Percentiles rank a stretch among this genome's conserved stretches.
phyloP scores from a whole-genome alignment of 176 grass and related monocot species.

The Zoysia japonica region DNA sequence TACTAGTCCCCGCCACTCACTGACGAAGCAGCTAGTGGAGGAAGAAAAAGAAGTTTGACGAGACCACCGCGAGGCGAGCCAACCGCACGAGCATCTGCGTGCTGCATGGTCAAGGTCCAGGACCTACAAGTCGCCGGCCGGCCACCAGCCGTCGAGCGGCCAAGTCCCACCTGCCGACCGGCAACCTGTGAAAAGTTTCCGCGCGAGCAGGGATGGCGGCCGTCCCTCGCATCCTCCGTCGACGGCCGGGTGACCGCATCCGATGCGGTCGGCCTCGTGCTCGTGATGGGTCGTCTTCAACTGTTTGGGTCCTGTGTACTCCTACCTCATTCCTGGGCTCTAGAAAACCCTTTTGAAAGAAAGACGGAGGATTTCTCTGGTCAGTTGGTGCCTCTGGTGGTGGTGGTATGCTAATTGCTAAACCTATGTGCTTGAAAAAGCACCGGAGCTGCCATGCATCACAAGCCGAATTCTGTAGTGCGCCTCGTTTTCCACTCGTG shows the following conservation, averaged over 20 bases:
- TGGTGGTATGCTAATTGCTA: neutral
- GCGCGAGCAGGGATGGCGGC: no score
- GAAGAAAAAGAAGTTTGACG: slow-evolving; percentile 5
- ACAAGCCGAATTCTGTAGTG: neutral
- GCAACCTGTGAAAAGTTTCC: no score
- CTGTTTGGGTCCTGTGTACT: no score
- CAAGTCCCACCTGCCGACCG: no score
- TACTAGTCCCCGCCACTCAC: neutral
- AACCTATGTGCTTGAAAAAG: neutral
- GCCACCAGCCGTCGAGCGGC: slow-evolving; percentile 1
- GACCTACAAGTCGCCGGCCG: slow-evolving; percentile 39
- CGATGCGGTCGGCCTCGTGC: no score
- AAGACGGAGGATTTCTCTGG: no score
- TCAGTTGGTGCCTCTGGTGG: neutral
- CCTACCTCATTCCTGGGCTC: no score
- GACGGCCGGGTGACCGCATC: no score
- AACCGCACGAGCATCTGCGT: no score
- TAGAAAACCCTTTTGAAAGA: no score
- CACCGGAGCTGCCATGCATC: neutral
- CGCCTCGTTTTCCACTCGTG: neutral
- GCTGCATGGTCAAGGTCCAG: slow-evolving; percentile 30
- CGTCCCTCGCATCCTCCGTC: no score
- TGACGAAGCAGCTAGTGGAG: neutral
- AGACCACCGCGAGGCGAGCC: neutral
- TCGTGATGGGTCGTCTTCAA: no score